phyloP scores from a whole-genome alignment of 495 filamentous ascomycete genomes.

The Ramalina peruviana region DNA sequence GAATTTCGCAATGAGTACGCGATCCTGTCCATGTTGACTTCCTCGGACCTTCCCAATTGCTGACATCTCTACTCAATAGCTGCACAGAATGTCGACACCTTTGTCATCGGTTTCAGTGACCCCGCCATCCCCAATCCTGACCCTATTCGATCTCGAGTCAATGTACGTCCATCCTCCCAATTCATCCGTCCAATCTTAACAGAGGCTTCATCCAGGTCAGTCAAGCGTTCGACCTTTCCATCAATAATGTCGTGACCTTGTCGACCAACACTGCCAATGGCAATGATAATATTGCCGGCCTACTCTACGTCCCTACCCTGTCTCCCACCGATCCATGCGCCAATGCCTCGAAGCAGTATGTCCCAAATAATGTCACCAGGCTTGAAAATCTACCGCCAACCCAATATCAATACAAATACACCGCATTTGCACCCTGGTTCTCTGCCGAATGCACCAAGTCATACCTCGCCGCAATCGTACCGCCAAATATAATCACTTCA shows the following conservation, averaged over 20 bases:
- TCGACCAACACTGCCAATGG: slow-evolving; percentile 43
- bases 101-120: slow-evolving; percentile 11
- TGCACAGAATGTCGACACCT: slow-evolving; percentile 13
- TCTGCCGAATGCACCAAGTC: slow-evolving; percentile 49
- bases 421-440: slow-evolving; percentile 86
- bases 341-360: slow-evolving; percentile 36
- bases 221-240: slow-evolving; percentile 48
- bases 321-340: slow-evolving; percentile 40
- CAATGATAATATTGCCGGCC: slow-evolving; percentile 47
- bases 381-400: slow-evolving; percentile 45
- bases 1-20: no score
- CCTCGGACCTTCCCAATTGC: no score
- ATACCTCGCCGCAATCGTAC: slow-evolving; percentile 47
- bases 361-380: slow-evolving; percentile 65
- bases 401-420: slow-evolving; percentile 33
- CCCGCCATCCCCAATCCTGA: not conserved
- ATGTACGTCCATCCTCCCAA: slow-evolving; percentile 7
- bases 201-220: slow-evolving; percentile 31
- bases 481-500: slow-evolving; percentile 37
- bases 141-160: slow-evolving; percentile 11
- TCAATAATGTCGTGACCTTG: slow-evolving; percentile 52
- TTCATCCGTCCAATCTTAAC: not conserved
- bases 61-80: not conserved
- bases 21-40: no score
- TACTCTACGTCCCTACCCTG: slow-evolving; percentile 73